phyloP scores from a whole-genome alignment of 1,139 yeast species.

The Tardiomyces depauwii region DNA sequence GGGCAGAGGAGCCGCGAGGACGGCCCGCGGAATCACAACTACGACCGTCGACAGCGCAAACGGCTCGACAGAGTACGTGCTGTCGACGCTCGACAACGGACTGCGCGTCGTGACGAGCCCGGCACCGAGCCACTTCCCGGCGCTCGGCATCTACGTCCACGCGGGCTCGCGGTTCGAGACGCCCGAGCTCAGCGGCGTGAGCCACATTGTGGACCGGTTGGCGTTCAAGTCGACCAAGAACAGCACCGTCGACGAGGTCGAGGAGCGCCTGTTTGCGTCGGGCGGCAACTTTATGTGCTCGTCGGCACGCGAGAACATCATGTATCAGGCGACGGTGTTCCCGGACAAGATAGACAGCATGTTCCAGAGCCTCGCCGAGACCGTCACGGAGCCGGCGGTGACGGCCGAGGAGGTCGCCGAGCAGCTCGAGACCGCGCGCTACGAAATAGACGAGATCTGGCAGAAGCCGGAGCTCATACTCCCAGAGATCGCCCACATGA shows the following conservation, averaged over 20 bases:
- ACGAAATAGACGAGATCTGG: constrained; percentile 74
- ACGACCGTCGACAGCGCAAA: too few species aligned
- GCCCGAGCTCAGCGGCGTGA: constrained; percentile 45
- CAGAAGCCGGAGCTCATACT: constrained; percentile 76
- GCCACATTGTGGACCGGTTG: constrained; percentile 76
- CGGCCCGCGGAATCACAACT: too few species aligned
- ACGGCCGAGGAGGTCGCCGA: constrained; percentile 63
- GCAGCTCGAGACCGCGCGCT: constrained; percentile 63
- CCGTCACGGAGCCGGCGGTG: constrained; percentile 59
- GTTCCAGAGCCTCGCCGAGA: constrained; percentile 71
- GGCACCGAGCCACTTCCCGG: constrained; percentile 84
- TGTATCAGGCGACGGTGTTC: constrained; percentile 92
- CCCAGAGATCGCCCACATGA: constrained; percentile 79
- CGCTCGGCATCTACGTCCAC: constrained; percentile 78
- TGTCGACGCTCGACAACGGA: constrained; percentile 63
- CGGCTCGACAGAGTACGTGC: constrained; percentile 6
- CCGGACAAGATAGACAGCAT: constrained; percentile 75
- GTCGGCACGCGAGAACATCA: constrained; percentile 81
- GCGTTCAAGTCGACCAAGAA: constrained; percentile 72
- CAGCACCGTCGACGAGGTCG: constrained; percentile 56
- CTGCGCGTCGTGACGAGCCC: constrained; percentile 75
- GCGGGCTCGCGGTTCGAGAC: constrained; percentile 86
- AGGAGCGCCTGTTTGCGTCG: constrained; percentile 59
- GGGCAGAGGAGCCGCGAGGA: too few species aligned
- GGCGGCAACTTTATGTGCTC: constrained; percentile 97